Evolutionary conservation across 768 basidiomycete species (phyloP), one percentile per base, ranked within the genome.

Genomic region (Lanmaoa pseudosensibilis): DNA sequence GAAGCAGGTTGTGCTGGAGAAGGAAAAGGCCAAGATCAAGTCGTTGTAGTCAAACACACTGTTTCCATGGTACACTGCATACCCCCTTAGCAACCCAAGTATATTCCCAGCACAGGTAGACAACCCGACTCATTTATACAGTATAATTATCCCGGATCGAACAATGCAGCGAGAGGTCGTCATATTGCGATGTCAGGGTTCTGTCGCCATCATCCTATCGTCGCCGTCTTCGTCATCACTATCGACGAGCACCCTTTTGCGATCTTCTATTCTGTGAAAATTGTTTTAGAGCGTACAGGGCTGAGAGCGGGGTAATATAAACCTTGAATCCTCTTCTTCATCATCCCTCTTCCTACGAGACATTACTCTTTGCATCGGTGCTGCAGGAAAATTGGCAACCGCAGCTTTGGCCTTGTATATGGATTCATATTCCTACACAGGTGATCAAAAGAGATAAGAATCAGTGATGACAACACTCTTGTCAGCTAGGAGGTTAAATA

Each of bases 11-110:
- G 75, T 90, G 21, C 82, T 87, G 60, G 92, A 94, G 70, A 90
- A 90, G 68, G 88, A 93, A 72, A 90, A 85, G 71, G 87, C 90
- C 32, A 84, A 83, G 67, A 82, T 94, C 68, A 94, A 92, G 73
- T 83, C 83, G 49, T 69, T 92, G 64, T 93, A 83, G 75, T 57
- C 34, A 21, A 40, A 45, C 25, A 34, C 40, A 18, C 33, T 25
- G 33, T 49, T 48, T 34, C 43, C 40, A 21, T 50, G 43, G 2
- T 46, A 49, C 32, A 48, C 39, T 16, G 48, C 43, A 68, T 63
- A 60, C 68, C 55, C 57, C 19, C 37, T 38, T 34, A 25, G 38
- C 47, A 57, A 51, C 48, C 54, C 50, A 21, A 48, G 38, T 59
- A 54, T 46, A 65, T 57, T 65, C 56, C 61, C 45, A 51, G 27